Conservation (phyloP, 2,329 filamentous ascomycete species). For the Diaporthe longicolla region DNA sequence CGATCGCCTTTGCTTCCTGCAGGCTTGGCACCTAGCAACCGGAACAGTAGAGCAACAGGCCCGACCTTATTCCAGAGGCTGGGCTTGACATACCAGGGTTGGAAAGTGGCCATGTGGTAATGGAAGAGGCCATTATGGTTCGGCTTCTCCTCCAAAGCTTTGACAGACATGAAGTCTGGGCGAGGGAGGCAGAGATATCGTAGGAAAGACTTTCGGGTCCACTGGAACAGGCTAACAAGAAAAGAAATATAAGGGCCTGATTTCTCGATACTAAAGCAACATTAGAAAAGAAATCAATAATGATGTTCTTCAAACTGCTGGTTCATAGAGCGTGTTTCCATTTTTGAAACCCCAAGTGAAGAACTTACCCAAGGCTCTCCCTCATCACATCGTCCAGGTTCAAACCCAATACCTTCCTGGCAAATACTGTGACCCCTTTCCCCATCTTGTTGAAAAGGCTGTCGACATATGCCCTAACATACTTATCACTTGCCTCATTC, state of each 20-base stretch:
- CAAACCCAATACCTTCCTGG: neutral
- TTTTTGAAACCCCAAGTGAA: neutral
- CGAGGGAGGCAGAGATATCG: constrained; percentile 2
- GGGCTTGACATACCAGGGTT: constrained; percentile 11
- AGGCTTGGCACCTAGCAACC: neutral
- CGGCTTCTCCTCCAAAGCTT: neutral
- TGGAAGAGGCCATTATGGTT: neutral
- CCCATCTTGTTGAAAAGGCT: neutral
- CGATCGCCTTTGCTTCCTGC: neutral
- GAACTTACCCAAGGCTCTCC: constrained; percentile 18
- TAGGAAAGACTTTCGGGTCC: neutral
- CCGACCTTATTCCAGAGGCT: neutral
- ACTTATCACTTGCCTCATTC: neutral
- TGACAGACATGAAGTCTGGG: neutral
- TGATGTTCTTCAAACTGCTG: neutral
- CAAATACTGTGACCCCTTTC: neutral
- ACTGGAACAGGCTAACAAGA: neutral
- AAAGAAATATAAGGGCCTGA: neutral
- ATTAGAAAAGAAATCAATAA: neutral
- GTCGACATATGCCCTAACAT: constrained; percentile 1
- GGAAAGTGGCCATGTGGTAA: neutral
- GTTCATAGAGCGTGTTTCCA: too few relatives aligned
- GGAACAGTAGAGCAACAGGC: neutral
- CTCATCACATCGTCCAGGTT: constrained; percentile 16
- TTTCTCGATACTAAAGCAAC: neutral